Percentiles rank a stretch among this genome's conserved stretches.
Conservation (phyloP, 768 basidiomycete genomes). For the Erythrobasidium yunnanense region DNA sequence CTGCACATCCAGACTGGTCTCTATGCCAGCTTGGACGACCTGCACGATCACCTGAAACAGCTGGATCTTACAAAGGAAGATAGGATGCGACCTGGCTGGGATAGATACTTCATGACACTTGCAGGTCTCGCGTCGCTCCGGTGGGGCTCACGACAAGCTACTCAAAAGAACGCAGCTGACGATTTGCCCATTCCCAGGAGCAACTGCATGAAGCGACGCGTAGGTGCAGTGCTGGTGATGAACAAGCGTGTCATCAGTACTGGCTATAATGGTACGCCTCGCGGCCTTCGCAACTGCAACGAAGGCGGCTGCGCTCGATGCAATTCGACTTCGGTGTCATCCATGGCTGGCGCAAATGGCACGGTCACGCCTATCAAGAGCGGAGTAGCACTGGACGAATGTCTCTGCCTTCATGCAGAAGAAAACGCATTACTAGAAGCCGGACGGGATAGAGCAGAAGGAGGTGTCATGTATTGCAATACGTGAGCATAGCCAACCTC, state of each 20-base stretch:
- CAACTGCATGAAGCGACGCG: constrained; percentile 53
- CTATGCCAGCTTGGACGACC: constrained; percentile 31
- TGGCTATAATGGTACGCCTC: constrained; percentile 80
- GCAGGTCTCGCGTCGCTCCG: constrained; percentile 71
- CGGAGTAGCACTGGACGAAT: constrained; percentile 53
- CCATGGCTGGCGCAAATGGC: constrained; percentile 5
- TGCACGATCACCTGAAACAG: constrained; percentile 56
- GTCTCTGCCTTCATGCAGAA: constrained; percentile 91
- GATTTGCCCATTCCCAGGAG: constrained; percentile 14
- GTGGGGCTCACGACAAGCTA: background rate
- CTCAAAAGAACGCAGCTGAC: background rate
- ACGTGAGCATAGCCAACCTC: constrained; percentile 77
- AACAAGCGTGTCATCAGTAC: constrained; percentile 47
- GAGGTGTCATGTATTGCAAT: constrained; percentile 73
- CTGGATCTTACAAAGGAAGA: constrained; percentile 61
- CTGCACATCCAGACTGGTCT: constrained; percentile 40
- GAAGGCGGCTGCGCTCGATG: constrained; percentile 82
- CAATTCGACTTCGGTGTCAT: constrained; percentile 43
- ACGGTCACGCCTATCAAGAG: constrained; percentile 11
- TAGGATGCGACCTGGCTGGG: constrained; percentile 79
- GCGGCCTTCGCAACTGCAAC: constrained; percentile 77
- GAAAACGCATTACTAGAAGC: constrained; percentile 94
- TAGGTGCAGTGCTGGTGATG: constrained; percentile 84
- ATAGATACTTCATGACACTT: constrained; percentile 93
- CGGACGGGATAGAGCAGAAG: constrained; percentile 75